These are phyloP conservation scores for Chrysosporium keratinophilum DNA, from an alignment of 2,329 filamentous ascomycete genomes.

Conservation along the genomic window DNA sequence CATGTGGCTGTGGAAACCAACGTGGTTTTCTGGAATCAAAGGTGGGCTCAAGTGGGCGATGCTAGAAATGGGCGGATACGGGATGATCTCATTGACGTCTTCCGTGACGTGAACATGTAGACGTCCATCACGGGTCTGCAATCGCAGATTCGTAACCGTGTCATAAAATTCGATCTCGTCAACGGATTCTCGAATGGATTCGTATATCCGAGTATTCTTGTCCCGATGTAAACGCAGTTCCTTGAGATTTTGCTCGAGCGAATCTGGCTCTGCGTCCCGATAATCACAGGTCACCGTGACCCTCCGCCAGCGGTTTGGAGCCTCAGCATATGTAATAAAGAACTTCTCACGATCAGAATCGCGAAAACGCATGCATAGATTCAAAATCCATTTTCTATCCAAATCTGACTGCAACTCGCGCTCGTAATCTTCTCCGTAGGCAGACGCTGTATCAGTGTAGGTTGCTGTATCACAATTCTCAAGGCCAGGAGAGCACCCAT, in stretches of 20 bases:
- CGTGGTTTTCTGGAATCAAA: slow-evolving; percentile 57
- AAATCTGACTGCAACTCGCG: slow-evolving; percentile 47
- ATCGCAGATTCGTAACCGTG: slow-evolving; percentile 88
- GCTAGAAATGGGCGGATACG: slow-evolving; percentile 63
- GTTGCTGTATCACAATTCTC: slow-evolving; percentile 22
- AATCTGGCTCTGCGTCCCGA: slow-evolving; percentile 64
- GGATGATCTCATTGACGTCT: slow-evolving; percentile 88
- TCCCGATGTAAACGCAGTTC: slow-evolving; percentile 74
- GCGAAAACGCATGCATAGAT: slow-evolving; percentile 95
- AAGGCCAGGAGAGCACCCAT: slow-evolving; percentile 16
- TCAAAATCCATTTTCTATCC: slow-evolving; percentile 85
- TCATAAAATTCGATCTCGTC: slow-evolving; percentile 92
- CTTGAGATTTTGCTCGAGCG: slow-evolving; percentile 73
- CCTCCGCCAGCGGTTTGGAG: slow-evolving; percentile 66
- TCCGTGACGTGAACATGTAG: slow-evolving; percentile 97
- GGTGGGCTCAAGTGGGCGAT: slow-evolving; percentile 56
- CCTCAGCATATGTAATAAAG: slow-evolving; percentile 87
- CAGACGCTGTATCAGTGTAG: slow-evolving; percentile 43
- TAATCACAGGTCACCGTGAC: slow-evolving; percentile 95
- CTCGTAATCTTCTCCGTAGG: slow-evolving; percentile 21
- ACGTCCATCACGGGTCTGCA: slow-evolving; percentile 77
- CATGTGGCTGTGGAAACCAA: slow-evolving; percentile 82
- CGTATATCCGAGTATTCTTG: slow-evolving; percentile 87
- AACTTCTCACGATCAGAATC: slow-evolving; percentile 95
- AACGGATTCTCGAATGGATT: slow-evolving; percentile 83